phyloP scores from a whole-genome alignment of 1,284 basidiomycete species.

The Rhodotorula sp. region DNA sequence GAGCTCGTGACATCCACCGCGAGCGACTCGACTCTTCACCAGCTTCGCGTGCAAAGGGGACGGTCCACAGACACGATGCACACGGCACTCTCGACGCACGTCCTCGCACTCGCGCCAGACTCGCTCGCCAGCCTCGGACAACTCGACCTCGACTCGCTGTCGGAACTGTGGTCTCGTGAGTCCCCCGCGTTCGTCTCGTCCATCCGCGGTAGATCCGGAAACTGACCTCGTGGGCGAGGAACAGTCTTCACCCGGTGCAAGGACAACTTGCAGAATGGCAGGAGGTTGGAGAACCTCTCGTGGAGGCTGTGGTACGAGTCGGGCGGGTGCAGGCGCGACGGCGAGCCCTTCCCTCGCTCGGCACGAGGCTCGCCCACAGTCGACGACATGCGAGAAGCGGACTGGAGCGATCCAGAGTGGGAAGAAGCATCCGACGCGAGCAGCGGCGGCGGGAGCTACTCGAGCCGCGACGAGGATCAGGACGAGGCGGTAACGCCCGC shows the following conservation, averaged over 20 bases:
- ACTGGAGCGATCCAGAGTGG: slow-evolving; percentile 36
- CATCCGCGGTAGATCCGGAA: background rate
- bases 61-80: slow-evolving; percentile 23
- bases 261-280: slow-evolving; percentile 70
- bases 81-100: slow-evolving; percentile 12
- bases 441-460: background rate
- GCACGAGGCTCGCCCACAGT: background rate
- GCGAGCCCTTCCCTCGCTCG: background rate
- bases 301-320: slow-evolving; percentile 74
- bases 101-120: slow-evolving; percentile 39
- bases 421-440: slow-evolving; percentile 22
- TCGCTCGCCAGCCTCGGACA: slow-evolving; percentile 37
- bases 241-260: slow-evolving; percentile 81
- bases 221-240: background rate
- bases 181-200: background rate
- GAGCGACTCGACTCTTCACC: too few species aligned
- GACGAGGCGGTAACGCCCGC: background rate
- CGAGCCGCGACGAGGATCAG: background rate
- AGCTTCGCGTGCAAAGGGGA: background rate
- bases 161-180: slow-evolving; percentile 39
- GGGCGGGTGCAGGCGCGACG: slow-evolving; percentile 16
- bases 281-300: slow-evolving; percentile 75
- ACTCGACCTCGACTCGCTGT: slow-evolving; percentile 29
- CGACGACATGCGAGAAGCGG: background rate
- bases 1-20: too few species aligned